phyloP scores from a whole-genome alignment of 805 yeast species.

The Hanseniaspora singularis region DNA sequence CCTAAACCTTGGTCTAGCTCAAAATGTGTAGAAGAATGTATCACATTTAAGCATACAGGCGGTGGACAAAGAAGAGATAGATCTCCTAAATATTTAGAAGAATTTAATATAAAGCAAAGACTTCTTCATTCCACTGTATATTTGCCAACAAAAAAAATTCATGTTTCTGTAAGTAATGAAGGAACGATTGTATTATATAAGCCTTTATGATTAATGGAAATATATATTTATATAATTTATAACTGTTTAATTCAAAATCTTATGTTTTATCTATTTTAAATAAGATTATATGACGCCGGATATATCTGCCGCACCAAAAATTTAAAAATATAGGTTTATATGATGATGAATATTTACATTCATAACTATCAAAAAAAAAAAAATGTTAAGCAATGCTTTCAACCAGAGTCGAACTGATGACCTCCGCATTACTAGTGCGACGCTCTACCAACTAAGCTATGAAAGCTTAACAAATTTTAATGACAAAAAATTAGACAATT shows the following conservation, averaged over 20 bases:
- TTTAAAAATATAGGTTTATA: too few relatives aligned
- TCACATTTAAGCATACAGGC: slow-evolving; percentile 5
- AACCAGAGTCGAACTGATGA: slow-evolving; percentile 16
- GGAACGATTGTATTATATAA: slow-evolving; percentile 7
- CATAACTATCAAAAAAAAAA: too few relatives aligned
- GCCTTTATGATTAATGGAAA: neutral
- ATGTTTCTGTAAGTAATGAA: neutral
- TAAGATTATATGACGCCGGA: neutral
- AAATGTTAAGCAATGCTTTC: slow-evolving; percentile 8
- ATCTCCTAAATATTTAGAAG: slow-evolving; percentile 11
- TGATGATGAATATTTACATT: too few relatives aligned
- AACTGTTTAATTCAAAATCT: too few relatives aligned
- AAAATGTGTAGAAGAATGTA: neutral
- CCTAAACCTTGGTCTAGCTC: neutral
- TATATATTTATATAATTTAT: too few relatives aligned
- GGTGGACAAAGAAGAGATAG: slow-evolving; percentile 14
- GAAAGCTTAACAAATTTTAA: slow-evolving; percentile 9
- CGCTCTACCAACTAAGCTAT: slow-evolving; percentile 16
- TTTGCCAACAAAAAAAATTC: neutral
- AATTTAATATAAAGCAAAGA: neutral
- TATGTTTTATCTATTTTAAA: too few relatives aligned
- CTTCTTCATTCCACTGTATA: neutral
- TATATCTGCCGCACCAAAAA: neutral
- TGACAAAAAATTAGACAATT: too few relatives aligned
- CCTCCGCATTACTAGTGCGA: slow-evolving; percentile 17